A percentile compares a stretch with the other conserved stretches of the same genome.
phyloP scores from a whole-genome alignment of 139 green algal species.

The Chlamydomonas sp. region DNA sequence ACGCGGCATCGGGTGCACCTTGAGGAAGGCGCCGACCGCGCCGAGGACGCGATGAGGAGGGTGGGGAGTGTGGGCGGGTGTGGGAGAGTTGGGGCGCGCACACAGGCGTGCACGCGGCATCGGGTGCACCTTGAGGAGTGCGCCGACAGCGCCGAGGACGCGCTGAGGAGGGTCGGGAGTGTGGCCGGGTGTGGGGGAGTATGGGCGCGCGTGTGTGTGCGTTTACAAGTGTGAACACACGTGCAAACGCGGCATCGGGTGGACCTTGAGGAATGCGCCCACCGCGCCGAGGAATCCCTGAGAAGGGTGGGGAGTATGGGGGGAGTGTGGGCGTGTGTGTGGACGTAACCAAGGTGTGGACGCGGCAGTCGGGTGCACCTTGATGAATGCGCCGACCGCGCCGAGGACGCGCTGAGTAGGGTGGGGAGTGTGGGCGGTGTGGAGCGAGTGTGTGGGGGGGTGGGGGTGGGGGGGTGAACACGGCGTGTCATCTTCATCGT shows the following conservation, averaged over 20 bases:
- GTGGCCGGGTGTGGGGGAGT: not conserved
- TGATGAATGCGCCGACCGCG: slow-evolving; percentile 90
- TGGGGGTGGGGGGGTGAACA: not conserved
- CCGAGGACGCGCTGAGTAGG: slow-evolving; percentile 88
- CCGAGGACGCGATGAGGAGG: slow-evolving; percentile 83
- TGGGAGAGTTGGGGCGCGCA: too few relatives aligned
- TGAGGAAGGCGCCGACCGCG: slow-evolving; percentile 92
- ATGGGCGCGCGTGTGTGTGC: not conserved
- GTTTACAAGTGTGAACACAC: too few relatives aligned
- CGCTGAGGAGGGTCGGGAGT: slow-evolving; percentile 58
- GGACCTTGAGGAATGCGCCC: slow-evolving; percentile 89
- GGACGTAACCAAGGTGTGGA: not conserved
- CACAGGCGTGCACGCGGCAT: slow-evolving; percentile 1
- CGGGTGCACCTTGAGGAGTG: slow-evolving; percentile 85
- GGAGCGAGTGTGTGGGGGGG: not conserved
- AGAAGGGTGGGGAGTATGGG: not conserved
- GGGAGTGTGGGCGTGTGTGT: not conserved
- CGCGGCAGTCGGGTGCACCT: slow-evolving; percentile 52
- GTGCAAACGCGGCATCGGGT: slow-evolving; percentile 36
- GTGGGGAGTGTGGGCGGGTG: not conserved
- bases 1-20: slow-evolving; percentile 45
- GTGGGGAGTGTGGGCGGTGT: not conserved
- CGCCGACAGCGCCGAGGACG: slow-evolving; percentile 90
- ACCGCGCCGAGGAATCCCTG: slow-evolving; percentile 93
- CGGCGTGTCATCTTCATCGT: too few relatives aligned